Base-by-base conservation (phyloP, 2,329 filamentous ascomycete genomes). In the Fusarium stilboides region DNA sequence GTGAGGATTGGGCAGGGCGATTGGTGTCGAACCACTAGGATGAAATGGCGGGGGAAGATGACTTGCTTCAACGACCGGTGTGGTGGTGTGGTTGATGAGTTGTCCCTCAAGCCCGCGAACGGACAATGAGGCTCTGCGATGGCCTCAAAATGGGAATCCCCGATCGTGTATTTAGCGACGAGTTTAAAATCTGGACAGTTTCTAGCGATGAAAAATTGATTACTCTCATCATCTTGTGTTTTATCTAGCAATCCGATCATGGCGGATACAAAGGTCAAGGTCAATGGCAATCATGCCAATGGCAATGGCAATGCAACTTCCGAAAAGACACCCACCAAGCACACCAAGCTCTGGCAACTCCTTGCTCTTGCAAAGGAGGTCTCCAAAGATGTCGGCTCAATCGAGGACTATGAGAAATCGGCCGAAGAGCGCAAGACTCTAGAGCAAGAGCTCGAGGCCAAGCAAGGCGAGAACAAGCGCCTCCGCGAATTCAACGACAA, bases 241-340 rank as follows among this genome's bases (percentile, higher is more conserved):
- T 43, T 60, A 12, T 42, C 39, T 37, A 53, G 12, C 49, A 58
- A 71, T 20, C 56, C 49, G 57, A 71, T 20, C 56, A 76, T 76
- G 73, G 72, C 75, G 46, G 76, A 77, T 37, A 55, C 73, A 36
- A 77, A 77, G 69, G 66, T 42, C 28, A 77, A 76, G 45, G 63
- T 63, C 59, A 76, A 69, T 42, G 65, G 65, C 31, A 37, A 62
- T 43, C 57, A 68, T 39, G 52, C 40, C 8, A 68, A 65, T 31
- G 65, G 59, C 15, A 65, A 75, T 44, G 72, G 71, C 54, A 75
- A 63, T 39, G 36, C 68, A 31, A 59, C 28, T 20, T 22, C 67
- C 24, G 68, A 62, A 8, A 74, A 63, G 46, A 33, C 57, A n/a
- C 6, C 52, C n/a, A 36, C 36, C 28, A 69, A 70, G 50, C 64